Percentiles rank a stretch among this genome's conserved stretches.
These are phyloP conservation scores for Purpureocillium lavendulum DNA, from an alignment of 2,329 filamentous ascomycete genomes.

Conservation along the genomic window DNA sequence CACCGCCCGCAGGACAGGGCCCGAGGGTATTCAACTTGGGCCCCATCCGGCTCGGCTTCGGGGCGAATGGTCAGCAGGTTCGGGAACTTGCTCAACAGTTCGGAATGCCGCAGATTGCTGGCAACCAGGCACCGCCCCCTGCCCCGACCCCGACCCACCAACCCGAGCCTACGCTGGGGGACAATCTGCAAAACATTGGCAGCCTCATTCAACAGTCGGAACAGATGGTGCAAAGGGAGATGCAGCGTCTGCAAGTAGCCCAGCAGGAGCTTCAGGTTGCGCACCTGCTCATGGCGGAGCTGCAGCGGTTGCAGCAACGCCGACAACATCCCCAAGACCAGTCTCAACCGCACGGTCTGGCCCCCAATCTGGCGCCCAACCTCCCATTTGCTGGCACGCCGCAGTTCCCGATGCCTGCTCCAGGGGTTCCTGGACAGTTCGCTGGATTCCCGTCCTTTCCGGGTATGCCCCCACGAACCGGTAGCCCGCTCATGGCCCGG, in stretches of 20 bases:
- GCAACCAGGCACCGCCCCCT: conserved; percentile 13
- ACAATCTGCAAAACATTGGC: conserved; percentile 39
- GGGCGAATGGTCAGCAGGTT: conserved; percentile 59
- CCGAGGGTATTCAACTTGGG: conserved; percentile 64
- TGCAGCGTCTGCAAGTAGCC: conserved; percentile 51
- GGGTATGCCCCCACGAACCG: conserved; percentile 24
- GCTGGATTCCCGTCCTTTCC: conserved; percentile 13
- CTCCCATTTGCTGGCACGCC: conserved; percentile 8
- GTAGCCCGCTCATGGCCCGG: conserved; percentile 34
- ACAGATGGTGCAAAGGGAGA: conserved; percentile 59
- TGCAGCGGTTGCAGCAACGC: conserved; percentile 53
- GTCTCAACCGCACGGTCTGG: conserved; percentile 3
- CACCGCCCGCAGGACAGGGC: conserved; percentile 21
- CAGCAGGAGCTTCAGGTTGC: conserved; percentile 62
- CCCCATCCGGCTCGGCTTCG: conserved; percentile 67
- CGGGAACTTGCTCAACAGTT: conserved; percentile 60
- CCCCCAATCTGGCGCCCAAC: conserved; percentile 5
- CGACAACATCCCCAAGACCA: conserved; percentile 29
- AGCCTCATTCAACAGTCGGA: conserved; percentile 58
- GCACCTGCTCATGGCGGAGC: conserved; percentile 58
- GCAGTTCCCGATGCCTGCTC: conserved; percentile 10
- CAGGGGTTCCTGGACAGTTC: conserved; percentile 9
- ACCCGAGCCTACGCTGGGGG: conserved; percentile 11
- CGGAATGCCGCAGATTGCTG: conserved; percentile 30
- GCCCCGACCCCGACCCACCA: conserved; percentile 10